Evolutionary conservation across 208 protist genomes (phyloP).

Genomic region (Crithidia expoeki): DNA sequence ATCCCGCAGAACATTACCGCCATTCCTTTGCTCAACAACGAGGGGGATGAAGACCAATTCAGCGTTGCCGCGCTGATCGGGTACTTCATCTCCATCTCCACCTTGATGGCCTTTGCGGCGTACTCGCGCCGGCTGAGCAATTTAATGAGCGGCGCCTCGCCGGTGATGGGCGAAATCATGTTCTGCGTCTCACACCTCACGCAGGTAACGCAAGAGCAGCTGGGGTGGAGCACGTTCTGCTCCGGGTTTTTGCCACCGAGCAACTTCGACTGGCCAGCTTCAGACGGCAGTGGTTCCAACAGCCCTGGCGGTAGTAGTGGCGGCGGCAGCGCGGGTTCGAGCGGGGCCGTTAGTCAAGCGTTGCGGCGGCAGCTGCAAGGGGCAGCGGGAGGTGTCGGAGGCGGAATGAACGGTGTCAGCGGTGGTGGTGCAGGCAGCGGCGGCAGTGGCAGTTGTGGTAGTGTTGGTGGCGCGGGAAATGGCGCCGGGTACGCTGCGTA

Average conservation of each 20-base stretch:
- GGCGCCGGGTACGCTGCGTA: neutral
- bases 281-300: slow-evolving; percentile 1
- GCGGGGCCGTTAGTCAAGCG: neutral
- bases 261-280: slow-evolving; percentile 9
- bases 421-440: neutral
- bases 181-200: slow-evolving; percentile 31
- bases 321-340: neutral
- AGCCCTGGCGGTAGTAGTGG: neutral
- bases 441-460: neutral
- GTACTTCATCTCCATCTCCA: slow-evolving; percentile 19
- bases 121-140: slow-evolving; percentile 28
- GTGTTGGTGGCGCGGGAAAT: neutral
- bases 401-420: neutral
- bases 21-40: slow-evolving; percentile 3
- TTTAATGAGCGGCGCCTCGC: slow-evolving; percentile 33
- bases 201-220: slow-evolving; percentile 38
- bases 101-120: slow-evolving; percentile 14
- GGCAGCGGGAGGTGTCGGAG: neutral
- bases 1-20: slow-evolving; percentile 16
- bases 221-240: slow-evolving; percentile 36
- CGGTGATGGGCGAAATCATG: slow-evolving; percentile 36
- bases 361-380: slow-evolving; percentile 6
- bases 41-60: neutral
- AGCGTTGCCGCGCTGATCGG: slow-evolving; percentile 12
- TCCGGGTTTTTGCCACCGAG: slow-evolving; percentile 18